Percentiles rank a stretch among this genome's conserved stretches.
phyloP scores from a whole-genome alignment of 495 filamentous ascomycete genomes.

The Massariosphaeria phaeospora region DNA sequence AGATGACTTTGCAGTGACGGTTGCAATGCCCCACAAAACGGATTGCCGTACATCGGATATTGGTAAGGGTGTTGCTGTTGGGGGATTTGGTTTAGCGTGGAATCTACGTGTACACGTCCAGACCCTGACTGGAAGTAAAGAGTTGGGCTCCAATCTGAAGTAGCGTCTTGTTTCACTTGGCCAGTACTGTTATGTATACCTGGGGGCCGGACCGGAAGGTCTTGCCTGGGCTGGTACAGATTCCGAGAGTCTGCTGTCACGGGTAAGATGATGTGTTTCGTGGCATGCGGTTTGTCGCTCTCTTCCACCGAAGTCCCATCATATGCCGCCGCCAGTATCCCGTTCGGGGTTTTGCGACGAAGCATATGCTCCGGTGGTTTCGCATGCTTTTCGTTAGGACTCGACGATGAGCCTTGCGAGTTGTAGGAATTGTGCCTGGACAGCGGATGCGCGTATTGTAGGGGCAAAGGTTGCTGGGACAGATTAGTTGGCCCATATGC shows the following conservation, averaged over 20 bases:
- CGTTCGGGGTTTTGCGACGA: conserved; percentile 88
- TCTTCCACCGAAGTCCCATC: conserved; percentile 79
- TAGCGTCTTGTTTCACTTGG: conserved; percentile 4
- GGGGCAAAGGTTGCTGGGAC: conserved; percentile 30
- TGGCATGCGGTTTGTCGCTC: conserved; percentile 66
- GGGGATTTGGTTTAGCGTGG: conserved; percentile 41
- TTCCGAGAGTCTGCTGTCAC: conserved; percentile 34
- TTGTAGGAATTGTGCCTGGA: conserved; percentile 31
- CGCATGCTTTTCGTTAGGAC: conserved; percentile 31
- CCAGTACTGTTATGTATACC: conserved; percentile 5
- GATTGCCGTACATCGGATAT: conserved; percentile 35
- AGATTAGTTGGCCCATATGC: conserved; percentile 23
- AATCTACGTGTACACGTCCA: conserved; percentile 37
- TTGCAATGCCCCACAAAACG: conserved; percentile 63
- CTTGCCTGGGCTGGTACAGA: conserved; percentile 21
- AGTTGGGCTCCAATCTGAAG: conserved; percentile 27
- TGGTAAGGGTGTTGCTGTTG: conserved; percentile 28
- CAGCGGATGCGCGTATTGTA: conserved; percentile 43
- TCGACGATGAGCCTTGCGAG: conserved; percentile 9
- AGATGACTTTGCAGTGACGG: conserved; percentile 63
- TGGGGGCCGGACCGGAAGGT: conserved; percentile 25
- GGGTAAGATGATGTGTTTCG: conserved; percentile 87
- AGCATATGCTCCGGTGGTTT: conserved; percentile 64
- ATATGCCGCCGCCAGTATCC: conserved; percentile 88
- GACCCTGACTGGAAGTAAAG: conserved; percentile 28